Conservation (phyloP, 164 flowering plant species). For the Litsea cubeba region DNA sequence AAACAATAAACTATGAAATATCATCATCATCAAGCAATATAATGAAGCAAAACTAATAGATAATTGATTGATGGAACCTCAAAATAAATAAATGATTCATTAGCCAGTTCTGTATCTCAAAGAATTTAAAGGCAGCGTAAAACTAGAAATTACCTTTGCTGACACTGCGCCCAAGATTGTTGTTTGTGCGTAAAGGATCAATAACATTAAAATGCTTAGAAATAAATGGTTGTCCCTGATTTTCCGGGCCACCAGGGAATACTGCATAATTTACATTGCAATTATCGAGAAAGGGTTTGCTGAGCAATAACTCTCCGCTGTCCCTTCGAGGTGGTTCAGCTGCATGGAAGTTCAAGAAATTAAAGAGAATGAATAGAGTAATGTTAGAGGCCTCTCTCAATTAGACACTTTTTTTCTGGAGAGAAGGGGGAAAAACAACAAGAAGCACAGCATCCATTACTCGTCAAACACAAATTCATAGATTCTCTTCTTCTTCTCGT, state of each 20-base stretch:
- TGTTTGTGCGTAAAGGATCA: constrained; percentile 90
- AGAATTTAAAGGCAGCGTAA: background rate
- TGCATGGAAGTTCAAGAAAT: constrained; percentile 27
- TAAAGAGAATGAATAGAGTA: constrained; percentile 3
- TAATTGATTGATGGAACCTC: background rate
- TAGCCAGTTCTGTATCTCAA: background rate
- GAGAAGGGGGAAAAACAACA: no score
- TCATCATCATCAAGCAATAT: no score
- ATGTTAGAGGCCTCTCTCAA: background rate
- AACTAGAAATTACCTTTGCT: constrained; percentile 70
- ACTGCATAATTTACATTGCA: constrained; percentile 79
- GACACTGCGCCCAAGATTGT: constrained; percentile 98
- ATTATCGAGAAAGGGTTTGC: constrained; percentile 68
- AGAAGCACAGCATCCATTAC: no score
- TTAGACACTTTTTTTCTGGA: background rate
- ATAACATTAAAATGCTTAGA: constrained; percentile 91
- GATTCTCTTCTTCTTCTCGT: no score
- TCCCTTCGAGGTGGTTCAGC: constrained; percentile 92
- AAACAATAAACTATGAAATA: no score
- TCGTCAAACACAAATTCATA: no score
- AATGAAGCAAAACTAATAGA: no score
- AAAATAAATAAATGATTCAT: background rate
- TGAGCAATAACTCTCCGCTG: constrained; percentile 70
- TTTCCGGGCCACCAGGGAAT: constrained; percentile 78
- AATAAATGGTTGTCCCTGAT: constrained; percentile 72